A percentile compares a stretch with the other conserved stretches of the same genome.
phyloP scores from a whole-genome alignment of 257 asterid species.

The Jacaranda copaia region DNA sequence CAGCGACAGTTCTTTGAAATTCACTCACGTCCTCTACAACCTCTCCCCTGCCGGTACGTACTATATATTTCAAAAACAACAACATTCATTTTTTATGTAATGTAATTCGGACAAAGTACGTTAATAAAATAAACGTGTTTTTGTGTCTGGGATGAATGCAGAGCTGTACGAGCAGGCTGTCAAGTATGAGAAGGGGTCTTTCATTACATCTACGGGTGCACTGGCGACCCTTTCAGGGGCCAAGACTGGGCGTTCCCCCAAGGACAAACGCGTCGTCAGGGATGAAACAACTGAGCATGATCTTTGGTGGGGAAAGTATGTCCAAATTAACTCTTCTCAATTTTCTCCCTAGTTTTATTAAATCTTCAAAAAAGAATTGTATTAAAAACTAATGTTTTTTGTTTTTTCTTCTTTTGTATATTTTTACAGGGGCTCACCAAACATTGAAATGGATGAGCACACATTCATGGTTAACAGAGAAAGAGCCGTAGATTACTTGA shows the following conservation, averaged over 20 bases:
- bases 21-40: conserved; percentile 72
- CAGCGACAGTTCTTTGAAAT: conserved; percentile 69
- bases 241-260: conserved; percentile 84
- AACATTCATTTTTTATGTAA: too few species aligned
- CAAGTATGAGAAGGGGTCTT: conserved; percentile 70
- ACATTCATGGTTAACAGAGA: conserved; percentile 95
- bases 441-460: conserved; percentile 97
- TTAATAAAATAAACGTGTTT: too few species aligned
- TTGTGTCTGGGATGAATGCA: conserved; percentile 33
- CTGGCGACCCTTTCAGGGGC: conserved; percentile 81
- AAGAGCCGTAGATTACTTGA: conserved; percentile 95
- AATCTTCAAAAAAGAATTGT: background rate
- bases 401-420: background rate
- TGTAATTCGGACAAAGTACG: background rate
- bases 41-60: conserved; percentile 65
- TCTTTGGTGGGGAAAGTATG: conserved; percentile 88
- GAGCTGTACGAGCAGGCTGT: conserved; percentile 82
- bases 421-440: conserved; percentile 79
- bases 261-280: conserved; percentile 80
- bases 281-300: conserved; percentile 64
- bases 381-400: background rate
- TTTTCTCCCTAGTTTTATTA: too few species aligned
- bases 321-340: background rate
- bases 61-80: background rate
- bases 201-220: conserved; percentile 73